Percentiles rank a stretch among this genome's conserved stretches.
Conservation (phyloP, 768 basidiomycete species). For the Mycena amicta region DNA sequence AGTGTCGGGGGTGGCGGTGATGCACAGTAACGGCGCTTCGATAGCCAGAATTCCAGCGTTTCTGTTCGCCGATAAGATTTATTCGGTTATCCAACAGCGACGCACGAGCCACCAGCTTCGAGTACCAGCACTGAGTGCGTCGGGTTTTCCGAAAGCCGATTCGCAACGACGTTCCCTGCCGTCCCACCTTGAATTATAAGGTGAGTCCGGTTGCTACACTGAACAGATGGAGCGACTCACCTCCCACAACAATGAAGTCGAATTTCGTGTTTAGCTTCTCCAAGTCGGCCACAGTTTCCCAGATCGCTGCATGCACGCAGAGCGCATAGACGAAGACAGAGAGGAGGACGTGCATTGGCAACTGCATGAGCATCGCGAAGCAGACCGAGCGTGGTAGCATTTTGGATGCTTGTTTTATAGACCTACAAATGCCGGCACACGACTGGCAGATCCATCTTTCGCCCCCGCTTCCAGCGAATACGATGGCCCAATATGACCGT, state of each 20-base stretch:
- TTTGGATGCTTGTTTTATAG: too few relatives aligned
- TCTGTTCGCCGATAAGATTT: not conserved
- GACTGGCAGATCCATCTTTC: too few relatives aligned
- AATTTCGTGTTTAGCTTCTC: not conserved
- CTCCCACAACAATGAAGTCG: slow-evolving; percentile 3
- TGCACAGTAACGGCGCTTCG: slow-evolving; percentile 6
- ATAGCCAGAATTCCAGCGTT: not conserved
- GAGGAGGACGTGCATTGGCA: too few relatives aligned
- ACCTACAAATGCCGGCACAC: too few relatives aligned
- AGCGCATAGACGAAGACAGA: too few relatives aligned
- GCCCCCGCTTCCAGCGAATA: too few relatives aligned
- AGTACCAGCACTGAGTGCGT: not conserved
- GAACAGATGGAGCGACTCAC: not conserved
- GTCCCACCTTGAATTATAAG: not conserved
- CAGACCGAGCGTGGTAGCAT: too few relatives aligned
- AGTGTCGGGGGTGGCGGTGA: slow-evolving; percentile 9
- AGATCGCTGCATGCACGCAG: slow-evolving; percentile 25
- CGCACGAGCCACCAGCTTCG: not conserved
- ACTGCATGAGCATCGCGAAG: too few relatives aligned
- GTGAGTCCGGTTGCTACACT: not conserved
- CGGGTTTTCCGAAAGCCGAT: not conserved
- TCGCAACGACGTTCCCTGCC: not conserved
- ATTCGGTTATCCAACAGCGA: too few relatives aligned
- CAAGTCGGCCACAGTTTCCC: slow-evolving; percentile 5
- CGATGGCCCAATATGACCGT: too few relatives aligned